These are phyloP conservation scores for Mercurialis annua DNA, from an alignment of 345 rosid species.

Conservation along the genomic window DNA sequence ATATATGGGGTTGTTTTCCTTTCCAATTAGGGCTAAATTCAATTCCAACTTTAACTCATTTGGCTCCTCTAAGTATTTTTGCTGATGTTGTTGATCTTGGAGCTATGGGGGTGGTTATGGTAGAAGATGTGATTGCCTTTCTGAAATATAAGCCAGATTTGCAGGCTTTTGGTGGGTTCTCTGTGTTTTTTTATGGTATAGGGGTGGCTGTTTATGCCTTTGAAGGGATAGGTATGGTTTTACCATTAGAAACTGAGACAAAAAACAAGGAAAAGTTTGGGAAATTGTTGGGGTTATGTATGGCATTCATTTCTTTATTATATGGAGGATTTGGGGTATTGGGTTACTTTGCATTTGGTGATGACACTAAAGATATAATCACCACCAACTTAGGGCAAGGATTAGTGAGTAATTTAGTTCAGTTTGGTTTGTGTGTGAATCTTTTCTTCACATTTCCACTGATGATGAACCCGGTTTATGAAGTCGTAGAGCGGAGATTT, in stretches of 20 bases:
- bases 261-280: conserved; percentile 56
- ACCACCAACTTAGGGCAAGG: conserved; percentile 68
- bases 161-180: conserved; percentile 52
- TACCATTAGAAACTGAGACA: conserved; percentile 65
- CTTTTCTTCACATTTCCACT: conserved; percentile 66
- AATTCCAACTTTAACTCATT: conserved; percentile 67
- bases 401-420: conserved; percentile 51
- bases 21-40: conserved; percentile 84
- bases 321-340: conserved; percentile 56
- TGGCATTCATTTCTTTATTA: conserved; percentile 50
- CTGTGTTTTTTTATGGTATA: conserved; percentile 57
- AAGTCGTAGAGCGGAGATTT: conserved; percentile 57
- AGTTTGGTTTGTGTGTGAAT: conserved; percentile 58
- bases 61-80: conserved; percentile 92
- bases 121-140: conserved; percentile 51
- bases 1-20: conserved; percentile 76
- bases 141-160: conserved; percentile 35
- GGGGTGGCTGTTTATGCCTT: conserved; percentile 76
- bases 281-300: conserved; percentile 44
- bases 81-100: conserved; percentile 81
- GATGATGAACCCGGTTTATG: conserved; percentile 87
- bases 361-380: conserved; percentile 63
- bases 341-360: conserved; percentile 76
- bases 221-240: conserved; percentile 71
- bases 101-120: conserved; percentile 72